phyloP scores from a whole-genome alignment of 192 early-diverging fungal species.

The Oehlia diaphana region DNA sequence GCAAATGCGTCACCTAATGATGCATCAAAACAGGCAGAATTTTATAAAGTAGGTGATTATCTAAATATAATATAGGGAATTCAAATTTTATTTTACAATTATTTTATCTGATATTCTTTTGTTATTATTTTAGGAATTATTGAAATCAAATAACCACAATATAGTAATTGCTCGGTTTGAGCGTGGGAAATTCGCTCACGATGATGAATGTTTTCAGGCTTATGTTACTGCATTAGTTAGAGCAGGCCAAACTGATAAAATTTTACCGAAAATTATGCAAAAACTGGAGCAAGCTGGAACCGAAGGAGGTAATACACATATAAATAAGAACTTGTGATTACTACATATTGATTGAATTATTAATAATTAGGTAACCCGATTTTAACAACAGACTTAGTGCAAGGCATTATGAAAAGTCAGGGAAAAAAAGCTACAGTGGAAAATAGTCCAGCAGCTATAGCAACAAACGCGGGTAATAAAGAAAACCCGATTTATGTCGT shows the following conservation, averaged over 20 bases:
- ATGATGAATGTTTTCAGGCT: constrained; percentile 55
- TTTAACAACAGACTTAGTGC: constrained; percentile 27
- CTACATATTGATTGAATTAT: neutral
- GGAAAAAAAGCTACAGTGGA: constrained; percentile 36
- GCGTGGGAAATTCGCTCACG: constrained; percentile 49
- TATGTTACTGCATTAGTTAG: constrained; percentile 55
- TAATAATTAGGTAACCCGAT: constrained; percentile 6
- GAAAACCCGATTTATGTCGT: constrained; percentile 63
- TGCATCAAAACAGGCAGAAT: constrained; percentile 46
- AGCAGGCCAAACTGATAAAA: constrained; percentile 52
- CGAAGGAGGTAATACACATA: constrained; percentile 29
- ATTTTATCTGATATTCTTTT: neutral
- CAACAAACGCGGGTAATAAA: constrained; percentile 48
- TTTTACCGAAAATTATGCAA: constrained; percentile 55
- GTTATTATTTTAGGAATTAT: constrained; percentile 43
- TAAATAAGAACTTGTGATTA: constrained; percentile 20
- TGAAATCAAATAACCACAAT: constrained; percentile 51
- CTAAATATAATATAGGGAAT: neutral
- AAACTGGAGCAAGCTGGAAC: constrained; percentile 44
- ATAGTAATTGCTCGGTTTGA: constrained; percentile 57
- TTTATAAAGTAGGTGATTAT: constrained; percentile 51
- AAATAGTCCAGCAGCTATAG: constrained; percentile 32
- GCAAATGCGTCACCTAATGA: constrained; percentile 53
- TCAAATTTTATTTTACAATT: too few species aligned
- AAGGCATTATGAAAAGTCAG: constrained; percentile 34